These are phyloP conservation scores for Orbilia quercus DNA, from an alignment of 2,329 filamentous ascomycete genomes.

Conservation along the genomic window DNA sequence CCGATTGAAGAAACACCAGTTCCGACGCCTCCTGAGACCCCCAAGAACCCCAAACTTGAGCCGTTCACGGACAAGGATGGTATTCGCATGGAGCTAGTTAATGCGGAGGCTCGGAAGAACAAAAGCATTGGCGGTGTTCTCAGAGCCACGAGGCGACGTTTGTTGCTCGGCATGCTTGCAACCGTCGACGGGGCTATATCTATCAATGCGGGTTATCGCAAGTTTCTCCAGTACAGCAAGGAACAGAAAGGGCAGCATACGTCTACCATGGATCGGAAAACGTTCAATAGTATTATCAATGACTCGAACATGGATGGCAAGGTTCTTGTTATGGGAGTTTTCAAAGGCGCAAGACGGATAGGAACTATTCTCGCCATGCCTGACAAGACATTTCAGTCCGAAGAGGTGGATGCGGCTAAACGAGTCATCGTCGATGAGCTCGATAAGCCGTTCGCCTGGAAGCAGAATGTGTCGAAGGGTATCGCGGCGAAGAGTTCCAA, in stretches of 20 bases:
- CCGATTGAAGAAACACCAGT: neutral
- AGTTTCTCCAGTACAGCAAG: slow-evolving; percentile 45
- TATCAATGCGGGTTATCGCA: slow-evolving; percentile 46
- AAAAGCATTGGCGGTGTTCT: slow-evolving; percentile 50
- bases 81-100: slow-evolving; percentile 39
- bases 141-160: slow-evolving; percentile 38
- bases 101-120: slow-evolving; percentile 43
- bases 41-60: slow-evolving; percentile 24
- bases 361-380: slow-evolving; percentile 33
- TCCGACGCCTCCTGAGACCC: neutral
- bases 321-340: slow-evolving; percentile 44
- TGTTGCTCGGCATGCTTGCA: slow-evolving; percentile 37
- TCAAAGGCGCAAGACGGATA: slow-evolving; percentile 29
- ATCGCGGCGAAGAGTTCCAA: slow-evolving; percentile 24
- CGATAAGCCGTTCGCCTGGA: slow-evolving; percentile 51
- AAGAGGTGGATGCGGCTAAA: slow-evolving; percentile 37
- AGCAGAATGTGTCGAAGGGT: slow-evolving; percentile 34
- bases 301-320: slow-evolving; percentile 48
- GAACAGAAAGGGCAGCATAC: slow-evolving; percentile 47
- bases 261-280: slow-evolving; percentile 50
- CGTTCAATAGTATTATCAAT: slow-evolving; percentile 50
- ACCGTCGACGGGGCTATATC: slow-evolving; percentile 32
- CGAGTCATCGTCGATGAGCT: slow-evolving; percentile 43
- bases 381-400: slow-evolving; percentile 24
- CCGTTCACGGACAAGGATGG: slow-evolving; percentile 34